Base-by-base conservation (phyloP, 1,139 yeast species). In the Candida tropicalis region DNA sequence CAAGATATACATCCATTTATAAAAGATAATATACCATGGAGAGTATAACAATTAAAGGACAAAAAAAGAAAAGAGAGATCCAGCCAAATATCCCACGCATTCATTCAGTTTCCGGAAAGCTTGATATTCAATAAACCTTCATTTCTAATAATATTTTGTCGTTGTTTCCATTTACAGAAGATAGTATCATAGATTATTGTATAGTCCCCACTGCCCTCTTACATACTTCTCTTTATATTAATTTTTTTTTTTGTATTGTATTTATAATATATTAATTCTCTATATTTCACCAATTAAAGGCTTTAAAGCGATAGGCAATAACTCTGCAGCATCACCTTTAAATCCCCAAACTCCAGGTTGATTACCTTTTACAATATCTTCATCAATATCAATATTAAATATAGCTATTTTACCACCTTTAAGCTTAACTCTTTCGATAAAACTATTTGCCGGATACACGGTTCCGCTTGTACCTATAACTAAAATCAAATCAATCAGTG, bases 391-490 rank as follows among this genome's bases (percentile, higher is more conserved):
- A 1, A 85, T 84, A 57, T 89, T 88, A 65, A 89, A 89, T 1
- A 89, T 78, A 0, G 96, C 96, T 25, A 88, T 87, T 52, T 81
- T 82, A 0, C 96, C 96, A 2, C 96, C 95, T 45, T 80, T 79
- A 48, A 71, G 71, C 45, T 70, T 71, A 2, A 87, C 87, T 50
- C 91, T 70, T 49, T 89, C 95, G 18, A 89, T 93, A 58, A 87
- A 89, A 20, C 95, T 88, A 47, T 91, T 89, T 2, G 96, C 96
- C 1, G 97, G 97, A 82, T 95, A 89, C 1, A 87, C 91, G 0
- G 83, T 73, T 3, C 93, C 90, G 28, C 93, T 83, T 2, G 96
- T 87, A 1, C 97, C 97, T 13, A 89, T 79, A 3, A 90, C 95
- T 40, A 89, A 65, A 4, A 89, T 81, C 55, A 89, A 65, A 56